Percentiles rank a stretch among this genome's conserved stretches.
phyloP scores from a whole-genome alignment of 768 basidiomycete genomes.

The Trametopsis cervina region DNA sequence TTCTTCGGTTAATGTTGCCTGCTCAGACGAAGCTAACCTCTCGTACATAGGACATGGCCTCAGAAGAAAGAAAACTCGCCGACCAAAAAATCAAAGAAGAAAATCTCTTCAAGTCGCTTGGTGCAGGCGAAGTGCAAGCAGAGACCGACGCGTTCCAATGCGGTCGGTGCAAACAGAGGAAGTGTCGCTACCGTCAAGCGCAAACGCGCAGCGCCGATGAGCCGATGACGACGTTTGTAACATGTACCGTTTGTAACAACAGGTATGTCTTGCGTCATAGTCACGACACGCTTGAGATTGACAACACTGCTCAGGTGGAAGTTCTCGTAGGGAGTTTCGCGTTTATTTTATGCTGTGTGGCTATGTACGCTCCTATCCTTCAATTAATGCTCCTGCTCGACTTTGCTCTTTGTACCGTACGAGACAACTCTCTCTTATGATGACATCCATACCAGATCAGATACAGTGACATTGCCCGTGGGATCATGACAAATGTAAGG shows the following conservation, averaged over 20 bases:
- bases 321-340: slow-evolving; percentile 50
- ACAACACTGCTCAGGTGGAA: slow-evolving; percentile 44
- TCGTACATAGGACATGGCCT: slow-evolving; percentile 83
- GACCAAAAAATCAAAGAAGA: slow-evolving; percentile 77
- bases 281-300: neutral
- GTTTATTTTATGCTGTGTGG: no score
- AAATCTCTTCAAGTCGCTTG: slow-evolving; percentile 87
- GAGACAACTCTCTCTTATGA: no score
- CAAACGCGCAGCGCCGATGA: slow-evolving; percentile 98
- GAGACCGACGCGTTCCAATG: slow-evolving; percentile 99
- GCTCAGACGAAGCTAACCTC: neutral
- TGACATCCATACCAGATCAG: no score
- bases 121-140: slow-evolving; percentile 83
- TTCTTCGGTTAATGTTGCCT: no score
- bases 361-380: no score
- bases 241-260: slow-evolving; percentile 69
- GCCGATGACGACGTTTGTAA: slow-evolving; percentile 98
- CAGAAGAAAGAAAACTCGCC: slow-evolving; percentile 81
- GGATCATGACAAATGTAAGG: no score
- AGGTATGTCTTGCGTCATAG: slow-evolving; percentile 27
- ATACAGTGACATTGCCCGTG: no score
- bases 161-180: slow-evolving; percentile 86
- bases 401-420: neutral
- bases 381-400: no score
- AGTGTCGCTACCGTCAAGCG: slow-evolving; percentile 90